Percentiles rank a stretch among this genome's conserved stretches.
phyloP scores from a whole-genome alignment of 2,329 filamentous ascomycete species.

The Botrytis galanthina region DNA sequence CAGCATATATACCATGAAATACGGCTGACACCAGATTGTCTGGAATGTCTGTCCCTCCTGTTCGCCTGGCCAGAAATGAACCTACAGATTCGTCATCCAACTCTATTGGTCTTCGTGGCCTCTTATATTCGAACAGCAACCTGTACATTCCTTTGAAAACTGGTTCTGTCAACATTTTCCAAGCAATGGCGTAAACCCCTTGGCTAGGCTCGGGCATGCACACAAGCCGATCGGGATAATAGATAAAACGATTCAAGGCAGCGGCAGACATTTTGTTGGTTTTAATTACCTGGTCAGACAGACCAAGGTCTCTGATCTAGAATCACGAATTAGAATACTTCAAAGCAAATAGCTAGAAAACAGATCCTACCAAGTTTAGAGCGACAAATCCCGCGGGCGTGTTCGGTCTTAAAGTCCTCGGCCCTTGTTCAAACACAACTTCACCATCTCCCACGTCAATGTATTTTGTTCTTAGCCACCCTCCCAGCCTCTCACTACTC shows the following conservation, averaged over 20 bases:
- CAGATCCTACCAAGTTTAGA: constrained; percentile 27
- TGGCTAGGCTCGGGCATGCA: constrained; percentile 51
- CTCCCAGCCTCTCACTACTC: constrained; percentile 65
- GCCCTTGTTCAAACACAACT: constrained; percentile 80
- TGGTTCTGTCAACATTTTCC: constrained; percentile 50
- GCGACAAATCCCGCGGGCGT: constrained; percentile 30
- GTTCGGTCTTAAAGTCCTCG: constrained; percentile 50
- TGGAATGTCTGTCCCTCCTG: constrained; percentile 53
- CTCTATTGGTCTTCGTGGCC: constrained; percentile 37
- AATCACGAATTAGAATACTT: constrained; percentile 20
- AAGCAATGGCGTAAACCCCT: constrained; percentile 37
- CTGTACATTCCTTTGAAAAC: constrained; percentile 48
- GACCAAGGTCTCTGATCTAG: constrained; percentile 56
- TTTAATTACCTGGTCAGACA: constrained; percentile 55
- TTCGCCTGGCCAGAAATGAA: constrained; percentile 57
- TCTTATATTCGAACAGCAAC: constrained; percentile 35
- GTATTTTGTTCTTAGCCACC: constrained; percentile 74
- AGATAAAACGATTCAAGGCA: constrained; percentile 71
- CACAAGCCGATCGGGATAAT: constrained; percentile 82
- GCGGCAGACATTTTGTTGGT: constrained; percentile 51
- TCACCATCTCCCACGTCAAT: constrained; percentile 58
- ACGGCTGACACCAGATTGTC: constrained; percentile 74
- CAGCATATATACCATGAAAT: constrained; percentile 88
- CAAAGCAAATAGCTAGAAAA: constrained; percentile 22
- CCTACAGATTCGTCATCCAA: constrained; percentile 69